These are phyloP conservation scores for Fusarium hostae DNA, from an alignment of 2,329 filamentous ascomycete species.

Conservation along the genomic window DNA sequence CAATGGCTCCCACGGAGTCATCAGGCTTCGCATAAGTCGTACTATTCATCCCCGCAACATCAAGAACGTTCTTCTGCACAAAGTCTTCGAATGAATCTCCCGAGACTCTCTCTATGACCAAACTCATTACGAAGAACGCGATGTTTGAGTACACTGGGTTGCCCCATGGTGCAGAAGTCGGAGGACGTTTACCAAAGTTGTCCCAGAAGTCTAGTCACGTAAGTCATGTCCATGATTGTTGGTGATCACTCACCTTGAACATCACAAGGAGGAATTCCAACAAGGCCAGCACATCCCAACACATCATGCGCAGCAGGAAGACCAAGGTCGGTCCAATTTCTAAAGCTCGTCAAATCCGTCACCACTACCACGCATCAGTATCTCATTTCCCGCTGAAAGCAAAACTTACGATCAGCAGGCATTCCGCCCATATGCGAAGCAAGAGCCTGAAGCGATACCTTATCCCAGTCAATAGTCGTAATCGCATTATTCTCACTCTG, in stretches of 20 bases:
- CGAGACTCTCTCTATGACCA: conserved; percentile 9
- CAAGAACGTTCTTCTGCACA: conserved; percentile 9
- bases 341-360: conserved; percentile 10
- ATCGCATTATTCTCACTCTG: neutral
- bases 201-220: neutral
- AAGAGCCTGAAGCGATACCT: neutral
- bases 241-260: neutral
- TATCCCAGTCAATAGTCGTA: neutral
- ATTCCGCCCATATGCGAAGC: conserved; percentile 18
- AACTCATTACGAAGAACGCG: neutral
- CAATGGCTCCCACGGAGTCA: conserved; percentile 15
- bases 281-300: neutral
- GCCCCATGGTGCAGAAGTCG: neutral
- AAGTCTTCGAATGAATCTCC: neutral
- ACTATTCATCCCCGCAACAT: conserved; percentile 11
- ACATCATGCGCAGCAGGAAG: neutral
- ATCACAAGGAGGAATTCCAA: neutral
- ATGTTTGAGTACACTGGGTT: conserved; percentile 14
- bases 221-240: neutral
- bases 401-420: conserved; percentile 1
- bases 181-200: conserved; percentile 17
- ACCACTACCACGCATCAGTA: neutral
- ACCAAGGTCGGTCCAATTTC: conserved; percentile 3
- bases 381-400: accelerated
- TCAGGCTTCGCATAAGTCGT: conserved; percentile 13